Evolutionary conservation across 257 asterid species (phyloP), one percentile per base, ranked within the genome.

Genomic region (Cinchona pubescens): DNA sequence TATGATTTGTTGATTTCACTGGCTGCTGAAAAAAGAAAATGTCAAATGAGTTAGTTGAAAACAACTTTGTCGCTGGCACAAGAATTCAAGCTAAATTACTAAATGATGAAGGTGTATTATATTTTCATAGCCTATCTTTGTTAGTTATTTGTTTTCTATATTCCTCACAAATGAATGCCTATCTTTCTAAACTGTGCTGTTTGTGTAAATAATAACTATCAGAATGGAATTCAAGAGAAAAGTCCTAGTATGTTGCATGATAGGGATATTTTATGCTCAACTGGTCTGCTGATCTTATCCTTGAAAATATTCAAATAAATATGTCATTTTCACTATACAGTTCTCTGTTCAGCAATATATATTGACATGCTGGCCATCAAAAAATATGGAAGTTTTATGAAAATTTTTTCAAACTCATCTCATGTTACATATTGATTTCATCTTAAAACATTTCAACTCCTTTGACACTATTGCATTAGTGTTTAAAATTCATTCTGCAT

Each of bases 291-390:
- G 13, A 42, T 35, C 13, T 34, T 72, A 55, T 56, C 21, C 65
- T 58, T 38, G 38, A 49, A 70, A 21, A 1, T 42, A 8, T 8
- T 37, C 27, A 42, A 43, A 18, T 40, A 23, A 3, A 48, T 5
- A 32, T 27, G 40, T 62, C 29, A 46, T 13, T 3, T 32, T 32
- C 51, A 10, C 48, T n/a, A 34, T 66, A 40, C 56, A 35, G 29
- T 53, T 40, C 34, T 51, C 16, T 2, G 1, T 5, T 5, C 30
- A 45, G 77, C 19, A 42, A 73, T 9, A 10, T 73, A 19, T 59
- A 23, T 73, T 73, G 32, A 59, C 59, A 60, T 42, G 45, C 29
- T 60, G 30, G 29, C 56, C 63, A 46, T 55, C 45, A 29, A 69
- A 60, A n/a, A 46, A 7, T 38, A 11, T 40, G n/a, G 30, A 61